A percentile compares a stretch with the other conserved stretches of the same genome.
phyloP scores from a whole-genome alignment of 345 rosid genomes.

The Euclidium syriacum region DNA sequence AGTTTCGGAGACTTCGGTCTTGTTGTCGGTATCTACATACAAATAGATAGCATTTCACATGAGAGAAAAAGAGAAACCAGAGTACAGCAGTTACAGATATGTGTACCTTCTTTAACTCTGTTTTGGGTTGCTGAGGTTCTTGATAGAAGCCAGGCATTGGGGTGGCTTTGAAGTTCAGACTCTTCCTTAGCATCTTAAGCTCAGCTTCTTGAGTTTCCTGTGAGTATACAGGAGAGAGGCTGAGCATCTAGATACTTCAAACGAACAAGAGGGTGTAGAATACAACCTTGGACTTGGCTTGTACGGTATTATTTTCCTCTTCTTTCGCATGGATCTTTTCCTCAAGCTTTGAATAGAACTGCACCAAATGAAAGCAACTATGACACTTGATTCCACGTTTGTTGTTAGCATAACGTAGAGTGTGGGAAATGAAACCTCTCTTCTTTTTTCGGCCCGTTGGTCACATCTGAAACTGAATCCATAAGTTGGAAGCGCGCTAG shows the following conservation, averaged over 20 bases:
- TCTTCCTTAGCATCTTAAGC: slow-evolving; percentile 69
- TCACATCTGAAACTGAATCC: slow-evolving; percentile 89
- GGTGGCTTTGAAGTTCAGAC: slow-evolving; percentile 77
- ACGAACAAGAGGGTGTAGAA: not conserved
- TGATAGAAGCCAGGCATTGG: slow-evolving; percentile 91
- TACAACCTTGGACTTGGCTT: slow-evolving; percentile 75
- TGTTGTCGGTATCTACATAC: slow-evolving; percentile 66
- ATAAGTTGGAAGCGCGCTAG: slow-evolving; percentile 67
- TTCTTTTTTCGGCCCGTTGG: slow-evolving; percentile 87
- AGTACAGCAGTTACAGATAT: not conserved
- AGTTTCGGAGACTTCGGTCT: slow-evolving; percentile 88
- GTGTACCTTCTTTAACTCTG: slow-evolving; percentile 68
- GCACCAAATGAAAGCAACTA: slow-evolving; percentile 14
- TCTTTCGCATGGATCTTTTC: slow-evolving; percentile 86
- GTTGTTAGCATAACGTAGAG: not conserved
- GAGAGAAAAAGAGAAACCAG: not conserved
- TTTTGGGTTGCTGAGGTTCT: slow-evolving; percentile 70
- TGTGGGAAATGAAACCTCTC: slow-evolving; percentile 49
- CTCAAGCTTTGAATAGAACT: slow-evolving; percentile 82
- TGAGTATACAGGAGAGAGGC: not conserved
- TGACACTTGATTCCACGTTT: not conserved
- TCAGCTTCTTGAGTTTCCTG: slow-evolving; percentile 94
- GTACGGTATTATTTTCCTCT: slow-evolving; percentile 54
- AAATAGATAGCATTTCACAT: not conserved
- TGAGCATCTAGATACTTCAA: not conserved